phyloP scores from a whole-genome alignment of 768 basidiomycete genomes.

The Leccinellum luteum region DNA sequence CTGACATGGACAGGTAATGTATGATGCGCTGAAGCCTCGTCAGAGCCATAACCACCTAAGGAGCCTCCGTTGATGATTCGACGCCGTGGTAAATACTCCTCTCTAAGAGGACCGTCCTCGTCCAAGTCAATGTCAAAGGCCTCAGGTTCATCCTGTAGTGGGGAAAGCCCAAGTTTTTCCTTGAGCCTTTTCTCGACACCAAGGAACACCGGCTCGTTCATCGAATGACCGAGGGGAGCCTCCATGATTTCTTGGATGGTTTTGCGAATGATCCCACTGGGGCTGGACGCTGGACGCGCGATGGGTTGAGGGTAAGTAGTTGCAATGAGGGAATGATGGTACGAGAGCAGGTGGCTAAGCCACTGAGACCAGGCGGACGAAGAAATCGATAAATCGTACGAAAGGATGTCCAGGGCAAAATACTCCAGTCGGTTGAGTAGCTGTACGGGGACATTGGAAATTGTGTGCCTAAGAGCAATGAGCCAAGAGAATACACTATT shows the following conservation, averaged over 20 bases:
- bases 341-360: conserved; percentile 61
- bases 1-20: conserved; percentile 16
- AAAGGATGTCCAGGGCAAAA: conserved; percentile 66
- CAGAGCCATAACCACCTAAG: background rate
- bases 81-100: conserved; percentile 77
- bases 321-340: conserved; percentile 63
- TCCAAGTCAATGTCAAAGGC: conserved; percentile 75
- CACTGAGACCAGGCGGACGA: conserved; percentile 65
- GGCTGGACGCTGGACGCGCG: conserved; percentile 71
- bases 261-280: conserved; percentile 65
- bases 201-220: conserved; percentile 62
- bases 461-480: conserved; percentile 59
- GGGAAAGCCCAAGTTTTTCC: conserved; percentile 48
- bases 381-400: conserved; percentile 68
- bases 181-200: conserved; percentile 64
- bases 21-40: background rate
- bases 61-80: conserved; percentile 34
- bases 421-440: conserved; percentile 70
- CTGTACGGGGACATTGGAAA: conserved; percentile 71
- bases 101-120: conserved; percentile 77
- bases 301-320: conserved; percentile 69
- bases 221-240: conserved; percentile 36
- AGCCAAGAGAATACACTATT: background rate
- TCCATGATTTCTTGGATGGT: conserved; percentile 68
- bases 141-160: conserved; percentile 40